Conservation (phyloP, 768 basidiomycete genomes). For the Russula sp. region DNA sequence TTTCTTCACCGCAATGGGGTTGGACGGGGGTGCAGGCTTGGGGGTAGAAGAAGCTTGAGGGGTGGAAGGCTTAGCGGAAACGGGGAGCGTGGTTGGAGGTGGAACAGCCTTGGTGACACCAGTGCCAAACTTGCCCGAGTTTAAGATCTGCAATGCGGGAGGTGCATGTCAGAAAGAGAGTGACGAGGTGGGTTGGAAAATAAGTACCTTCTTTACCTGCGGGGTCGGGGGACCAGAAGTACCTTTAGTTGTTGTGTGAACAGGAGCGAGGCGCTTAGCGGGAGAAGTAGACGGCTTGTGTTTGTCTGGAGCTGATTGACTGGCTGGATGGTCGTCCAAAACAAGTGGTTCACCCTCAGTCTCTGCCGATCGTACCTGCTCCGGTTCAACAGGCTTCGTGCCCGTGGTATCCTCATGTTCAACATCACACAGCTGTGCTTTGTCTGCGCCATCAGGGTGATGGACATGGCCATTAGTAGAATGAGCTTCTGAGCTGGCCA, state of each 20-base stretch:
- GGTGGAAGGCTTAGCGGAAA: conserved; percentile 32
- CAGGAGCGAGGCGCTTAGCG: conserved; percentile 37
- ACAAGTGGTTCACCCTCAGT: conserved; percentile 24
- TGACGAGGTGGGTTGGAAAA: conserved; percentile 26
- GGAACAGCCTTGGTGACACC: conserved; percentile 43
- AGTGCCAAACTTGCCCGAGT: conserved; percentile 32
- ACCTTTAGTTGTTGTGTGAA: conserved; percentile 47
- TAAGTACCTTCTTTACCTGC: conserved; percentile 65
- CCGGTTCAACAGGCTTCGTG: conserved; percentile 8
- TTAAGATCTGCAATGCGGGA: conserved; percentile 25
- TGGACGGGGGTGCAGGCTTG: conserved; percentile 32
- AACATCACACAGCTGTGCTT: conserved; percentile 22
- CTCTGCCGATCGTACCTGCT: conserved; percentile 28
- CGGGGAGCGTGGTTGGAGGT: conserved; percentile 36
- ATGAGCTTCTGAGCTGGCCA: conserved; percentile 11
- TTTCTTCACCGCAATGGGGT: conserved; percentile 33
- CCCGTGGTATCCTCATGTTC: conserved; percentile 40
- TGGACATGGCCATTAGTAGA: conserved; percentile 11
- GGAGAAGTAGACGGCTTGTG: conserved; percentile 28
- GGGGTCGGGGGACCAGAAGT: conserved; percentile 49
- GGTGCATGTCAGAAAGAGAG: conserved; percentile 30
- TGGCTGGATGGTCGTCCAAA: conserved; percentile 20
- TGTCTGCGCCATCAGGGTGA: not conserved
- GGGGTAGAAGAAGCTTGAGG: conserved; percentile 38
- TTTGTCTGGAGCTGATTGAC: conserved; percentile 31